Percentiles rank a stretch among this genome's conserved stretches.
These are phyloP conservation scores for Cladobotryum mycophilum DNA, from an alignment of 2,329 filamentous ascomycete genomes.

Conservation along the genomic window DNA sequence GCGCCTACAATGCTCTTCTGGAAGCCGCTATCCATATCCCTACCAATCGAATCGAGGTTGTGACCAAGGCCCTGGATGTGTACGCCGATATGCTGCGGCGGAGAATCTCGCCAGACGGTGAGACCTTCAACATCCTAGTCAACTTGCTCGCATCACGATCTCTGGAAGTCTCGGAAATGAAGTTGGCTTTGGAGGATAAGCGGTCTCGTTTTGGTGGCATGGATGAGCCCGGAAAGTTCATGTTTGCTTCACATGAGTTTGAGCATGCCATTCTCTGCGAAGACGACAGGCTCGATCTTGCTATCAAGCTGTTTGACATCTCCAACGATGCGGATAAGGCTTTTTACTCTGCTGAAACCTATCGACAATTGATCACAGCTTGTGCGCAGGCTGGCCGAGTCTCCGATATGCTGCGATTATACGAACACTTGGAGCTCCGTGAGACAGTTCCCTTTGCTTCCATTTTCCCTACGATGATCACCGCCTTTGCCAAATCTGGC, in stretches of 20 bases:
- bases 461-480: conserved; percentile 89
- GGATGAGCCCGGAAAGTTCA: conserved; percentile 77
- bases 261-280: conserved; percentile 81
- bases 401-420: conserved; percentile 84
- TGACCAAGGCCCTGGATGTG: conserved; percentile 86
- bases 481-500: conserved; percentile 76
- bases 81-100: conserved; percentile 94
- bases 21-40: conserved; percentile 79
- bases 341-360: conserved; percentile 74
- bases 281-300: conserved; percentile 80
- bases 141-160: conserved; percentile 74
- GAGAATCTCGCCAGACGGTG: conserved; percentile 71
- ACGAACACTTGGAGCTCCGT: conserved; percentile 81
- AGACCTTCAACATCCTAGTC: conserved; percentile 85
- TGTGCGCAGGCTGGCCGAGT: conserved; percentile 78
- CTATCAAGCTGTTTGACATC: conserved; percentile 76
- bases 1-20: conserved; percentile 88
- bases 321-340: conserved; percentile 58
- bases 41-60: conserved; percentile 70
- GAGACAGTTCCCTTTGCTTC: conserved; percentile 69
- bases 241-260: conserved; percentile 80
- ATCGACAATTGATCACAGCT: conserved; percentile 77
- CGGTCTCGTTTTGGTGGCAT: conserved; percentile 78
- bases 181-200: conserved; percentile 71
- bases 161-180: conserved; percentile 68